phyloP scores from a whole-genome alignment of 2,329 filamentous ascomycete genomes.

The Cytospora piceae region DNA sequence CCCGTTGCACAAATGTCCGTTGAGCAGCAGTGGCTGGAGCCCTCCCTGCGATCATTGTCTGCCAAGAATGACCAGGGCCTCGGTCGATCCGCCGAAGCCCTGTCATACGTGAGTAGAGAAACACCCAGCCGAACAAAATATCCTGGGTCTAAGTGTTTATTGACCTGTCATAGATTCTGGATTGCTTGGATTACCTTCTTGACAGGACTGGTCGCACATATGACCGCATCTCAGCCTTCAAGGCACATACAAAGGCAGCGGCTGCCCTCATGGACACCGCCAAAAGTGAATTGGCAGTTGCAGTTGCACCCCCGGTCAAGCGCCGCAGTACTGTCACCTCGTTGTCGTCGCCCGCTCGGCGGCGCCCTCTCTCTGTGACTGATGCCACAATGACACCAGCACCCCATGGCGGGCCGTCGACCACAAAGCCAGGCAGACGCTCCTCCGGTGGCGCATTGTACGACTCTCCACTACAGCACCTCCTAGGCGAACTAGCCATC shows the following conservation, averaged over 20 bases:
- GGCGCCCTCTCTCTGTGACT: constrained; percentile 29
- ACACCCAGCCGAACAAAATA: neutral
- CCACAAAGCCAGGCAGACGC: constrained; percentile 37
- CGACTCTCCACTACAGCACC: constrained; percentile 48
- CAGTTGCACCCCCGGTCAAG: constrained; percentile 32
- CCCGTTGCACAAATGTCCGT: constrained; percentile 73
- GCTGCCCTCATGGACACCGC: constrained; percentile 47
- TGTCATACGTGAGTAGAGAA: constrained; percentile 52
- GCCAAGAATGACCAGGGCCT: constrained; percentile 49
- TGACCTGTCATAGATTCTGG: constrained; percentile 48
- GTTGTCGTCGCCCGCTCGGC: constrained; percentile 41
- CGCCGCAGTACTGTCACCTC: constrained; percentile 35
- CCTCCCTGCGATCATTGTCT: constrained; percentile 54
- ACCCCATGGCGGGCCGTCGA: constrained; percentile 5
- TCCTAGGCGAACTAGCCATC: constrained; percentile 54
- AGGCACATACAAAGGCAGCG: constrained; percentile 50
- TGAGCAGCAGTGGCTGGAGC: constrained; percentile 68
- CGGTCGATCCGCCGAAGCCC: constrained; percentile 50
- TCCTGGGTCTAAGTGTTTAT: constrained; percentile 9
- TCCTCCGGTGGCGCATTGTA: constrained; percentile 44
- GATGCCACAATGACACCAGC: constrained; percentile 22
- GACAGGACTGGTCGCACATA: constrained; percentile 50
- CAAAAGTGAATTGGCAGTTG: constrained; percentile 47
- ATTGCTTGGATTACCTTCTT: constrained; percentile 56
- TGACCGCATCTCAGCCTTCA: constrained; percentile 47